Conservation (phyloP, 2,329 filamentous ascomycete genomes). For the Hyphodiscus sp. region DNA sequence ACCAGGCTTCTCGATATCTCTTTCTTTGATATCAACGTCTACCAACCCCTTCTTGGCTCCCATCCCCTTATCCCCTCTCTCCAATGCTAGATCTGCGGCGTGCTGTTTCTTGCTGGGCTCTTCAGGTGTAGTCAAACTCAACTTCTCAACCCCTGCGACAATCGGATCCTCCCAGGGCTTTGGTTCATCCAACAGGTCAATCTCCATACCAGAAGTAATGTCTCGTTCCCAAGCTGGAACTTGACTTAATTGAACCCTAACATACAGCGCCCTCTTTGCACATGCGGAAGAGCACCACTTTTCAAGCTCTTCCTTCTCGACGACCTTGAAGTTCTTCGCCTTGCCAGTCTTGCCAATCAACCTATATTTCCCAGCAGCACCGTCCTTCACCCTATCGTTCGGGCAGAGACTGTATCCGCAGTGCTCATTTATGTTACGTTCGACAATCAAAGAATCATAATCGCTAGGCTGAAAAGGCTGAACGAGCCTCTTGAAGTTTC, state of each 20-base stretch:
- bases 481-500: constrained; percentile 59
- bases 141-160: constrained; percentile 26
- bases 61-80: constrained; percentile 36
- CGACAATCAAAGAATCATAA: constrained; percentile 81
- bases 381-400: constrained; percentile 50
- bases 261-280: constrained; percentile 71
- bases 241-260: constrained; percentile 83
- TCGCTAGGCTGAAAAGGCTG: constrained; percentile 76
- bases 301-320: constrained; percentile 66
- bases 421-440: constrained; percentile 74
- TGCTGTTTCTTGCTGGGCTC: constrained; percentile 32
- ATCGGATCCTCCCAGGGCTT: constrained; percentile 35
- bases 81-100: constrained; percentile 41
- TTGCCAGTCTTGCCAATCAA: constrained; percentile 48
- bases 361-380: constrained; percentile 59
- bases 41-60: constrained; percentile 29
- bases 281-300: constrained; percentile 83
- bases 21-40: constrained; percentile 47
- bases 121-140: constrained; percentile 40
- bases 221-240: constrained; percentile 79
- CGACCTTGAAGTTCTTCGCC: constrained; percentile 55
- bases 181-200: constrained; percentile 64
- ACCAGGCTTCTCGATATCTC: constrained; percentile 35
- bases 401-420: constrained; percentile 84
- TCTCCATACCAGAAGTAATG: constrained; percentile 27